Percentiles rank a stretch among this genome's conserved stretches.
phyloP scores from a whole-genome alignment of 805 yeast genomes.

The Candida parachauliodes region DNA sequence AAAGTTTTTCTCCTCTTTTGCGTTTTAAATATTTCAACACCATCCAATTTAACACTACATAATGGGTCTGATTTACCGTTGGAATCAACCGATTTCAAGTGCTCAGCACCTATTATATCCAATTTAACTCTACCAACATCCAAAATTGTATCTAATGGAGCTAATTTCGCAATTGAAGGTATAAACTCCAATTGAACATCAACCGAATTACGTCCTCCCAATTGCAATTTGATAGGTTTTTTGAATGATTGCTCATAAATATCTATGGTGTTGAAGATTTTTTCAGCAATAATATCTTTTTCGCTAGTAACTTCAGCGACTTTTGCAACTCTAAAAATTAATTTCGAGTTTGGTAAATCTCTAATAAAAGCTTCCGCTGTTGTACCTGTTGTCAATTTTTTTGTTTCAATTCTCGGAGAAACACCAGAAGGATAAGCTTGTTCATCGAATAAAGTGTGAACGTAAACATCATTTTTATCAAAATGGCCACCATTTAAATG shows the following conservation, averaged over 20 bases:
- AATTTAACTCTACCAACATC: constrained; percentile 66
- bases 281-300: constrained; percentile 51
- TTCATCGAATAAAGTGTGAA: constrained; percentile 67
- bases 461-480: constrained; percentile 43
- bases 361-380: constrained; percentile 61
- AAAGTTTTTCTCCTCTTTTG: constrained; percentile 62
- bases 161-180: constrained; percentile 54
- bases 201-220: constrained; percentile 39
- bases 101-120: constrained; percentile 53
- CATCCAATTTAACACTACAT: constrained; percentile 51
- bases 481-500: constrained; percentile 50
- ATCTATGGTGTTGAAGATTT: constrained; percentile 47
- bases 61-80: constrained; percentile 80
- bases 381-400: constrained; percentile 41
- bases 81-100: constrained; percentile 57
- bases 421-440: constrained; percentile 54
- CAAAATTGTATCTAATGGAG: constrained; percentile 55
- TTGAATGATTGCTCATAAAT: constrained; percentile 48
- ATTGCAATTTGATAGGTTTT: constrained; percentile 42
- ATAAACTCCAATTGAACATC: constrained; percentile 53
- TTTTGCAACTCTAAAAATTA: constrained; percentile 56
- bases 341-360: constrained; percentile 60
- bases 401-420: constrained; percentile 47
- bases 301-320: constrained; percentile 44
- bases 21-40: constrained; percentile 51